phyloP scores from a whole-genome alignment of 495 filamentous ascomycete genomes.

The Stereocaulon alpinum region DNA sequence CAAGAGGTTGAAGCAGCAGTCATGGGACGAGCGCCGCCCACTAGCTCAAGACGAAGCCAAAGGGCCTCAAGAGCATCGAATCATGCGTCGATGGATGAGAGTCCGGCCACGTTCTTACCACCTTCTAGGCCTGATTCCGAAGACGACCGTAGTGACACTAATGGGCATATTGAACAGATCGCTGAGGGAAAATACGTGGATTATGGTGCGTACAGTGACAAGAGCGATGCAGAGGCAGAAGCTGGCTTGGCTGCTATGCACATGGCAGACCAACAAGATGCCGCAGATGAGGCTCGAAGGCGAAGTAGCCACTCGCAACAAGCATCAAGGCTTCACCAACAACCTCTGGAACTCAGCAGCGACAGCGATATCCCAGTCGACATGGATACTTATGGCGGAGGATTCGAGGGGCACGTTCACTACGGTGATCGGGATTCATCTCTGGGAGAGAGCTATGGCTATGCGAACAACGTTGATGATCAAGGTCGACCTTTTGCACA shows the following conservation, averaged over 20 bases:
- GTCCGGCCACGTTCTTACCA: conserved; percentile 16
- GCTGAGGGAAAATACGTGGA: conserved; percentile 37
- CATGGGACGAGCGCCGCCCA: conserved; percentile 27
- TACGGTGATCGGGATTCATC: conserved; percentile 51
- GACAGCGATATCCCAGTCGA: conserved; percentile 68
- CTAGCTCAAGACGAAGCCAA: conserved; percentile 23
- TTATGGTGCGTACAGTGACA: conserved; percentile 52
- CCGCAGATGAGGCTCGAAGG: conserved; percentile 42
- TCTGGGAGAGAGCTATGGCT: conserved; percentile 7
- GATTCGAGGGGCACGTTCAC: conserved; percentile 58
- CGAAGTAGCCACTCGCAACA: conserved; percentile 40
- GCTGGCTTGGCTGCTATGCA: conserved; percentile 77
- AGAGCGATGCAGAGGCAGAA: conserved; percentile 84
- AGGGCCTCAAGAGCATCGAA: conserved; percentile 21
- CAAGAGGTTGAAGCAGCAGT: conserved; percentile 41
- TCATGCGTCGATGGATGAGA: conserved; percentile 23
- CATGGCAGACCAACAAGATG: conserved; percentile 75
- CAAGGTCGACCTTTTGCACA: conserved; percentile 13
- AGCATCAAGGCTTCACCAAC: conserved; percentile 17
- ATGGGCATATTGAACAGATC: conserved; percentile 42
- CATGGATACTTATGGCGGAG: conserved; percentile 61
- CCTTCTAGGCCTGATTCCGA: conserved; percentile 29
- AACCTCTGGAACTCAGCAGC: conserved; percentile 37
- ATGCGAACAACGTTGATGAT: conserved; percentile 3
- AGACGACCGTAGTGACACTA: conserved; percentile 39